Evolutionary conservation across 306 rosid species (phyloP).

Genomic region (Citrullus colocynthis): DNA sequence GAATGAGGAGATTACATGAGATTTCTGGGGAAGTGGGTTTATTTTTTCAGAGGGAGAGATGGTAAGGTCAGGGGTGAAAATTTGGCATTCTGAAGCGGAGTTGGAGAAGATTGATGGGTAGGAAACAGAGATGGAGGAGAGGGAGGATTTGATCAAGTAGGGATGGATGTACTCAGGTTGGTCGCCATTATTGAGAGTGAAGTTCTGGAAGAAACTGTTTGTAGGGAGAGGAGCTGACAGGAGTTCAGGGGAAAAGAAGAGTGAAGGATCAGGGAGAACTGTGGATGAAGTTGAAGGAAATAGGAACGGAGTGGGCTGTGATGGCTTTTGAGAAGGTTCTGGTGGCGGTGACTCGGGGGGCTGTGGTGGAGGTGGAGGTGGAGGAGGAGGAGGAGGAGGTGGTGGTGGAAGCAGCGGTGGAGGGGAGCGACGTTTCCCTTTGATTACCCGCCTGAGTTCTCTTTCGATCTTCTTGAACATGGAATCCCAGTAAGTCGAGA

Average conservation of each 20-base stretch:
- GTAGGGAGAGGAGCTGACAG: conserved; percentile 64
- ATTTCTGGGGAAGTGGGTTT: conserved; percentile 13
- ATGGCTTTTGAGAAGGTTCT: conserved; percentile 1
- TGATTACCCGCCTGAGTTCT: neutral
- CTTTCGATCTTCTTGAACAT: conserved; percentile 31
- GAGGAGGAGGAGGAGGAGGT: neutral
- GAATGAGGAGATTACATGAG: conserved; percentile 47
- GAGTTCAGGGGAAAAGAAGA: conserved; percentile 45
- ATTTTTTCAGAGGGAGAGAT: conserved; percentile 26
- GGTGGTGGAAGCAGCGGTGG: neutral
- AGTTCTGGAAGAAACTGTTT: conserved; percentile 84
- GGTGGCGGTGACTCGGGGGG: neutral
- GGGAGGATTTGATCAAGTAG: conserved; percentile 48
- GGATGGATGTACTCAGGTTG: conserved; percentile 82
- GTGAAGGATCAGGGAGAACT: conserved; percentile 72
- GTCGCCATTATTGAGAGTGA: conserved; percentile 61
- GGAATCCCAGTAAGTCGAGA: neutral
- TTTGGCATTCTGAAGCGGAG: conserved; percentile 36
- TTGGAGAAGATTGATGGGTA: conserved; percentile 42
- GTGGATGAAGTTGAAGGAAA: conserved; percentile 56
- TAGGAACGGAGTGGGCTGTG: conserved; percentile 19
- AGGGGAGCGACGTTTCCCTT: neutral
- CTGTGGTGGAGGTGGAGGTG: neutral
- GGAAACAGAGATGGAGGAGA: conserved; percentile 47
- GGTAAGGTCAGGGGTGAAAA: conserved; percentile 53